These are phyloP conservation scores for Ligustrum vulgare DNA, from an alignment of 257 asterid genomes.

Conservation along the genomic window DNA sequence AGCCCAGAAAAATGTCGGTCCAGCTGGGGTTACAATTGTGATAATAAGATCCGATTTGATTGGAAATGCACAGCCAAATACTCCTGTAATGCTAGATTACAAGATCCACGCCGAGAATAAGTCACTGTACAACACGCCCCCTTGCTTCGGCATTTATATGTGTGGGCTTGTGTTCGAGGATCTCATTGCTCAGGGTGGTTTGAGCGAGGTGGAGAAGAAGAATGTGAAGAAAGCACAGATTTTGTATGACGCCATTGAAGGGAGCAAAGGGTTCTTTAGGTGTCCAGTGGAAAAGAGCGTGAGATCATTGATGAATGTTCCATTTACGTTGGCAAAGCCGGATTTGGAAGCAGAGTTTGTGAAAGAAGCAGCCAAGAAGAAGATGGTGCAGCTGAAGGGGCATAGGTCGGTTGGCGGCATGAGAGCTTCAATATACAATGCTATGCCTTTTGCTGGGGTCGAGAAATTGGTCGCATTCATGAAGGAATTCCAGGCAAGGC, in stretches of 20 bases:
- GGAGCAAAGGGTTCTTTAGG: slow-evolving; percentile 73
- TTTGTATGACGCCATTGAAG: slow-evolving; percentile 73
- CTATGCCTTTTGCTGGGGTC: slow-evolving; percentile 96
- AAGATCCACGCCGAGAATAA: slow-evolving; percentile 90
- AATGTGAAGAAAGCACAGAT: slow-evolving; percentile 62
- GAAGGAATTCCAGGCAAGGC: slow-evolving; percentile 93
- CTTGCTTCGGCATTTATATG: slow-evolving; percentile 90
- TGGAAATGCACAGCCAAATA: slow-evolving; percentile 64
- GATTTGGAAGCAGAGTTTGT: slow-evolving; percentile 86
- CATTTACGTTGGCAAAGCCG: slow-evolving; percentile 72
- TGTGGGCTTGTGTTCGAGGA: slow-evolving; percentile 94
- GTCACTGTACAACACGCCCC: slow-evolving; percentile 88
- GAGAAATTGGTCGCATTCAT: slow-evolving; percentile 91
- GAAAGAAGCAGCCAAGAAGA: slow-evolving; percentile 88
- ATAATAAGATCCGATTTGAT: slow-evolving; percentile 70
- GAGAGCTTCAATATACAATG: slow-evolving; percentile 98
- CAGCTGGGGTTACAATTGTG: slow-evolving; percentile 89
- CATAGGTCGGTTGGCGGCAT: slow-evolving; percentile 95
- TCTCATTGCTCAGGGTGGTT: slow-evolving; percentile 82
- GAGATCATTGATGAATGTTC: slow-evolving; percentile 93
- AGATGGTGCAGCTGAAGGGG: slow-evolving; percentile 98
- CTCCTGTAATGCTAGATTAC: slow-evolving; percentile 89
- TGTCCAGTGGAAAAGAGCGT: slow-evolving; percentile 88
- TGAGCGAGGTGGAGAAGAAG: slow-evolving; percentile 81
- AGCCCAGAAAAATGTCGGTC: slow-evolving; percentile 97